phyloP scores from a whole-genome alignment of 2,329 filamentous ascomycete species.

The Didymella arachidicola region DNA sequence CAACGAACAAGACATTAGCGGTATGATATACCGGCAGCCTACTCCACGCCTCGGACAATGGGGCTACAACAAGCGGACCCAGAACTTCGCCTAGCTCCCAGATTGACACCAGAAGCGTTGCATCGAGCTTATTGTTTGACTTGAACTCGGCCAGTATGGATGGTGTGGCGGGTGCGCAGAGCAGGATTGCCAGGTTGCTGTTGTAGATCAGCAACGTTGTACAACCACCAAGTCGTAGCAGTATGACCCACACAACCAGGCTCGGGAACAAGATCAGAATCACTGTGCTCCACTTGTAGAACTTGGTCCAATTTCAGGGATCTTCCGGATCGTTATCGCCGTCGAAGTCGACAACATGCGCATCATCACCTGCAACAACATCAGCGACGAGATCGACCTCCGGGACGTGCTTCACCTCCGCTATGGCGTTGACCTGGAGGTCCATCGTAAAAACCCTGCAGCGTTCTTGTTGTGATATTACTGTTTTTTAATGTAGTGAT shows the following conservation, averaged over 20 bases:
- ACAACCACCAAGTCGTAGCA: too few relatives aligned
- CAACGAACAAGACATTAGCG: background rate
- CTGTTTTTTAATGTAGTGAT: background rate
- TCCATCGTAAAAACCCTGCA: background rate
- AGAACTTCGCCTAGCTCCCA: background rate
- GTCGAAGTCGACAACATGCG: background rate
- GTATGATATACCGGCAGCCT: background rate
- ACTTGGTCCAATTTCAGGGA: background rate
- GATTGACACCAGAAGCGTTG: background rate
- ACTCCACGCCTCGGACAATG: background rate
- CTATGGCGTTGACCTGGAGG: background rate
- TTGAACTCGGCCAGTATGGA: background rate
- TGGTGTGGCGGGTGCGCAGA: background rate
- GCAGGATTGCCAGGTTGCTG: background rate
- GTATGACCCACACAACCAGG: background rate
- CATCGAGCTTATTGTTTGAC: background rate
- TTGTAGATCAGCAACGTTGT: background rate
- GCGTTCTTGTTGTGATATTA: background rate
- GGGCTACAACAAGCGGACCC: background rate
- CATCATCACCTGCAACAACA: background rate
- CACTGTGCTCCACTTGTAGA: background rate
- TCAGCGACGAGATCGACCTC: background rate
- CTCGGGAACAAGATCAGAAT: background rate
- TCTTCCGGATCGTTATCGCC: background rate
- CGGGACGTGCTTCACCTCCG: background rate